These are phyloP conservation scores for Populus tremula DNA, from an alignment of 345 rosid genomes.

Conservation along the genomic window DNA sequence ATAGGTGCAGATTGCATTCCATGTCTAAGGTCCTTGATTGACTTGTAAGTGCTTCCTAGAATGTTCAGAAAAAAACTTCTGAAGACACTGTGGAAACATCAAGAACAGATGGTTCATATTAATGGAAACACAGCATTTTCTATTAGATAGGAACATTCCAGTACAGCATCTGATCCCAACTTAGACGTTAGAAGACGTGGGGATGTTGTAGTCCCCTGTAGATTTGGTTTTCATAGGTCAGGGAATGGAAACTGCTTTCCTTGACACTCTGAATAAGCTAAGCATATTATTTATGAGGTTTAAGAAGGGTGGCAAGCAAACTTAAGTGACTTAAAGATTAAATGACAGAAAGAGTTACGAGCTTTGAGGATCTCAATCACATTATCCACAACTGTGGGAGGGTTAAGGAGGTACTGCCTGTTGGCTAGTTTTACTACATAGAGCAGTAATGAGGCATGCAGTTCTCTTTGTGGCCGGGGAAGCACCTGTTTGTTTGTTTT, in stretches of 20 bases:
- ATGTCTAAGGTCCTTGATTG: neutral
- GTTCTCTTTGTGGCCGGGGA: neutral
- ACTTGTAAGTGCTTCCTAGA: neutral
- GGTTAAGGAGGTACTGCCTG: neutral
- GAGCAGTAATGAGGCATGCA: neutral
- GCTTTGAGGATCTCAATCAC: neutral
- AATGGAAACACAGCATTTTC: neutral
- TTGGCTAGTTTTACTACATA: neutral
- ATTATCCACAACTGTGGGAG: neutral
- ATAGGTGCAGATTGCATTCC: neutral
- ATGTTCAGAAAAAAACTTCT: neutral
- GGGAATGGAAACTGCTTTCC: no score
- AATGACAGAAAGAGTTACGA: no score
- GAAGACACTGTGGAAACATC: neutral
- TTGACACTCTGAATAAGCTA: no score
- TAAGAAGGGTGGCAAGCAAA: neutral
- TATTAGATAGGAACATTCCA: neutral
- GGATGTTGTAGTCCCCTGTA: no score
- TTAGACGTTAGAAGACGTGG: no score
- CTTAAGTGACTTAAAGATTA: neutral
- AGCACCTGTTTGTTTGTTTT: neutral
- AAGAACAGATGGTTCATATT: no score
- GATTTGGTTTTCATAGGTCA: no score
- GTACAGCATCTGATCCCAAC: neutral
- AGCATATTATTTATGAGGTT: neutral